phyloP scores from a whole-genome alignment of 805 yeast genomes.

The Wickerhamomyces rabaulensis region DNA sequence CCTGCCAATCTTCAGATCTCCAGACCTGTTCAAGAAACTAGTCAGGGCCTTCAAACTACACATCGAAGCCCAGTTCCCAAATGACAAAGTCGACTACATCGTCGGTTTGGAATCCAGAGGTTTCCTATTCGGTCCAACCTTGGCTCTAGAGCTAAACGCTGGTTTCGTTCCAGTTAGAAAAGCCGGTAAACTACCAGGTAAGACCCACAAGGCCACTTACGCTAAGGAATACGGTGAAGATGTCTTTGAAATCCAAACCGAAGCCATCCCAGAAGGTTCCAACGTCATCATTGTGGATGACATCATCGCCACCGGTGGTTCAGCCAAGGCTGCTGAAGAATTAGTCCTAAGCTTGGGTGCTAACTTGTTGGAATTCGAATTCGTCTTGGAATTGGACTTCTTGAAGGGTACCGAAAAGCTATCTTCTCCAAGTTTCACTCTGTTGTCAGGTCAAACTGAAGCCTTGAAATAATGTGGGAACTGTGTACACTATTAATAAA shows the following conservation, averaged over 20 bases:
- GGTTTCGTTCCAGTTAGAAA: constrained; percentile 96
- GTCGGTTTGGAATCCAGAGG: constrained; percentile 98
- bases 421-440: constrained; percentile 82
- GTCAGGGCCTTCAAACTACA: constrained; percentile 77
- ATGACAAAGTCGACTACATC: constrained; percentile 72
- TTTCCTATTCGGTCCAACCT: constrained; percentile 90
- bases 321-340: constrained; percentile 91
- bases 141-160: constrained; percentile 83
- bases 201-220: constrained; percentile 63
- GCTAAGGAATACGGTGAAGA: constrained; percentile 92
- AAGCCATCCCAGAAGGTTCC: constrained; percentile 72
- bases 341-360: constrained; percentile 65
- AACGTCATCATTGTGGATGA: constrained; percentile 89
- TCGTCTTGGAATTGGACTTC: constrained; percentile 93
- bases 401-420: constrained; percentile 89
- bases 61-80: constrained; percentile 48
- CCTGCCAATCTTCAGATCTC: constrained; percentile 85
- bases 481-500: background rate
- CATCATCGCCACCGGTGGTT: constrained; percentile 97
- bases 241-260: constrained; percentile 81
- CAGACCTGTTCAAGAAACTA: constrained; percentile 74
- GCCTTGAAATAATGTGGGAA: constrained; percentile 24
- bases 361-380: constrained; percentile 71
- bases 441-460: constrained; percentile 77
- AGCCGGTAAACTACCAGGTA: constrained; percentile 93